These are phyloP conservation scores for Ogataea thermomethanolica DNA, from an alignment of 805 yeast genomes.

Conservation along the genomic window DNA sequence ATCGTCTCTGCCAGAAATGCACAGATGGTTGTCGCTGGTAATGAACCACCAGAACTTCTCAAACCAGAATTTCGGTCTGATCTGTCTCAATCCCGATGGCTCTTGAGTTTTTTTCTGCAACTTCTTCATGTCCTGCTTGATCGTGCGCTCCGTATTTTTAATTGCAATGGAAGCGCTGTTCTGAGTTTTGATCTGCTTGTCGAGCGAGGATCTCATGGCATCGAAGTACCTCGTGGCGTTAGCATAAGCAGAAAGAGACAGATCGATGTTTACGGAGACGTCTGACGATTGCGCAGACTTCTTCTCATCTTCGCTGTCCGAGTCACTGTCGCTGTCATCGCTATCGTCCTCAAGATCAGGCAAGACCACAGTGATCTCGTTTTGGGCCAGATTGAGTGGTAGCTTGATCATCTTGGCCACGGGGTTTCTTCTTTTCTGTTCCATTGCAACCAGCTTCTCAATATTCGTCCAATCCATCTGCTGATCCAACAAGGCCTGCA, in stretches of 20 bases:
- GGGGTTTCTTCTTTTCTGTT: conserved; percentile 60
- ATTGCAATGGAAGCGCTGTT: conserved; percentile 74
- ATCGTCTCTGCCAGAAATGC: conserved; percentile 82
- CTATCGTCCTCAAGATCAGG: conserved; percentile 41
- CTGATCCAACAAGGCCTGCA: conserved; percentile 65
- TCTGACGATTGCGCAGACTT: conserved; percentile 11
- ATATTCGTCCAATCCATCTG: conserved; percentile 95
- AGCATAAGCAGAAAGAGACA: conserved; percentile 75
- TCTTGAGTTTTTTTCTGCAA: conserved; percentile 56
- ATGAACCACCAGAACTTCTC: conserved; percentile 94
- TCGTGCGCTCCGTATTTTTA: conserved; percentile 76
- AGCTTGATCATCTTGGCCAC: conserved; percentile 59
- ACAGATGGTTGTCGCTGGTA: conserved; percentile 83
- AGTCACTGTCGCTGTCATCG: conserved; percentile 29
- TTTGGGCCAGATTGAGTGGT: conserved; percentile 68
- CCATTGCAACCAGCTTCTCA: conserved; percentile 67
- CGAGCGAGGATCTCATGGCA: conserved; percentile 67
- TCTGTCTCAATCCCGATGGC: conserved; percentile 45
- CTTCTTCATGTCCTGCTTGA: conserved; percentile 65
- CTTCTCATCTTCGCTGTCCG: conserved; percentile 25
- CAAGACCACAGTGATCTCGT: conserved; percentile 57
- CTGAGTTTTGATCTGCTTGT: conserved; percentile 77
- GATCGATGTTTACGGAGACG: conserved; percentile 61
- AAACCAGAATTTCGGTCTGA: conserved; percentile 81
- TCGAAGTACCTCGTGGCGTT: conserved; percentile 82